A percentile compares a stretch with the other conserved stretches of the same genome.
Conservation (phyloP, 106 monocot species). For the Dendrobium huoshanense region DNA sequence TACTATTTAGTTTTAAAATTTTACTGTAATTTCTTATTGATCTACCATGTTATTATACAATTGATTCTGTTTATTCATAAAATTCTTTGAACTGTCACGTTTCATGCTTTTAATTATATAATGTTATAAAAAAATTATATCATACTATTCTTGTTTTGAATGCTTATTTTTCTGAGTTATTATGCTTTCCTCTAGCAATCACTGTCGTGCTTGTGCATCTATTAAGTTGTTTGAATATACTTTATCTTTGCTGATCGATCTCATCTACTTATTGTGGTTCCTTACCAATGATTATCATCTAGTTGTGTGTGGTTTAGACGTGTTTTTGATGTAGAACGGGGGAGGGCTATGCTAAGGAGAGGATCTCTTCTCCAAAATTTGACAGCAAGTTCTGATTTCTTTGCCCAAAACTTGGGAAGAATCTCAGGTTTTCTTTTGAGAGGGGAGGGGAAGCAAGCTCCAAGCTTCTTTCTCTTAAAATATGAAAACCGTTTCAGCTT, state of each 20-base stretch:
- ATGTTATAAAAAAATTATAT: not conserved
- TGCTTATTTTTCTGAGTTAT: not conserved
- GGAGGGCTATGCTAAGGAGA: too few relatives aligned
- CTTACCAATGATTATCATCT: not conserved
- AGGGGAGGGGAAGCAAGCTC: too few relatives aligned
- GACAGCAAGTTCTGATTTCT: too few relatives aligned
- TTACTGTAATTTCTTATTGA: not conserved
- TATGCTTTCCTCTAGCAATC: not conserved
- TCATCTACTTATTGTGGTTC: not conserved
- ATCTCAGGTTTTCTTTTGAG: too few relatives aligned
- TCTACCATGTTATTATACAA: not conserved
- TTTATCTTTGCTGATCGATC: not conserved
- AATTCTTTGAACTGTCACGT: not conserved
- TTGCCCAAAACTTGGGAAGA: too few relatives aligned
- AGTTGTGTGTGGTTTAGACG: not conserved
- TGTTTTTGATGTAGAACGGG: too few relatives aligned
- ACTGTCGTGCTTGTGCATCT: not conserved
- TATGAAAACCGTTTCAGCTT: too few relatives aligned
- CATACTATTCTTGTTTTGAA: not conserved
- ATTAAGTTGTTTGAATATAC: not conserved
- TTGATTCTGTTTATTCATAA: not conserved
- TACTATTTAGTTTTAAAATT: not conserved
- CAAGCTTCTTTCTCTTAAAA: too few relatives aligned
- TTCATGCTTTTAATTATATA: not conserved
- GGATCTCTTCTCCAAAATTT: too few relatives aligned